Evolutionary conservation across 1,139 yeast species (phyloP), one percentile per base, ranked within the genome.

Genomic region (Pichia terricola): DNA sequence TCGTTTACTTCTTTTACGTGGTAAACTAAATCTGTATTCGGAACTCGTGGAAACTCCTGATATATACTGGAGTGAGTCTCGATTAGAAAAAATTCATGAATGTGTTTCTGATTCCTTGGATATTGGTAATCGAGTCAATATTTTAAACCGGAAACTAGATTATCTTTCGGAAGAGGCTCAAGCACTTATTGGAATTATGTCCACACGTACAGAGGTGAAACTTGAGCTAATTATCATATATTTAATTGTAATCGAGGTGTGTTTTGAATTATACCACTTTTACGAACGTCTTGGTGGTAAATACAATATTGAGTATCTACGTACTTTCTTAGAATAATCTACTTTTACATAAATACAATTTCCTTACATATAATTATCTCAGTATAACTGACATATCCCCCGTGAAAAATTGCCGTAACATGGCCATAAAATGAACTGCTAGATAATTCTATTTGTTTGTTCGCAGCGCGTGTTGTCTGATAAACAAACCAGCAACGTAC

Each of bases 41-140:
- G 95, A 88, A 57, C 70, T 88, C 45, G 86, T 86, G 38, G 96
- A 88, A 55, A 86, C 94, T 0, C 96, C 96, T 0, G 96, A 88
- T 60, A 64, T 87, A 40, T 88, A 87, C 62, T 88, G 96, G 96
- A 77, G 87, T 43, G 96, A 87, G 55, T 95, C 96, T 1, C 77
- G 79, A 34, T 67, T 88, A 44, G 96, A 88, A 57, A 72, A 71
- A 44, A 76, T 87, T 22, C 88, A 86, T 61, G 73, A 79, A 40
- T 70, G 77, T 26, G 78, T 86, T 4, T 82, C 94, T 1, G 73
- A 73, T 44, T 77, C 77, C 34, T 67, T 88, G 45, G 96, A 88
- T 57, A 79, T 88, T 28, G 70, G 73, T 34, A 84, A 91, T 2
- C 68, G 96, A 51, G 84, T 88, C 39, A 70, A 79, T 34, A 86